Evolutionary conservation across 805 yeast genomes (phyloP).

Genomic region (Dipodascus albidus): DNA sequence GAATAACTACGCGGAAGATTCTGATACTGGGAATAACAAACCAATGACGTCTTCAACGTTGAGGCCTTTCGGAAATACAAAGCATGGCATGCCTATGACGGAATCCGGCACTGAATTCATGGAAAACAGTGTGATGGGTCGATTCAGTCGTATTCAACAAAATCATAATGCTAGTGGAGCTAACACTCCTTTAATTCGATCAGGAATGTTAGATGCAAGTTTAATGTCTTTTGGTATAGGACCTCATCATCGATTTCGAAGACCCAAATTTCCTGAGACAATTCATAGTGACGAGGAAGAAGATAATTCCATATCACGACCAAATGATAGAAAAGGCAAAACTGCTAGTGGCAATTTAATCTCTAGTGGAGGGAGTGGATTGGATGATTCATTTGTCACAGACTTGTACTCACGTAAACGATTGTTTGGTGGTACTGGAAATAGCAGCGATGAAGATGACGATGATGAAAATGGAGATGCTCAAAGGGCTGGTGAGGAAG

Average conservation of each 20-base stretch:
- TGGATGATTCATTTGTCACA: neutral
- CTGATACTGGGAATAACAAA: slow-evolving; percentile 3
- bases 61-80: neutral
- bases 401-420: neutral
- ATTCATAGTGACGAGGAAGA: slow-evolving; percentile 1
- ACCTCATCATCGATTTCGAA: neutral
- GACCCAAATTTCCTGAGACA: slow-evolving; percentile 4
- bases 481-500: slow-evolving; percentile 23
- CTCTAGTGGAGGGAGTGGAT: slow-evolving; percentile 2
- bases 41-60: slow-evolving; percentile 1
- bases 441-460: slow-evolving; percentile 28
- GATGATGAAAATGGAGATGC: slow-evolving; percentile 27
- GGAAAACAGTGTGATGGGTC: slow-evolving; percentile 25
- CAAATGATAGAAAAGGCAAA: neutral
- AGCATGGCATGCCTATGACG: neutral
- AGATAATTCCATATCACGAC: neutral
- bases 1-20: slow-evolving; percentile 55
- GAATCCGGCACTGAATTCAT: slow-evolving; percentile 4
- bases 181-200: neutral
- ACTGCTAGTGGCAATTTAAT: slow-evolving; percentile 13
- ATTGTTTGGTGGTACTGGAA: neutral
- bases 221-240: neutral
- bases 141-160: slow-evolving; percentile 17
- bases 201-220: slow-evolving; percentile 1
- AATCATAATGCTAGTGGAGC: neutral